Conservation (phyloP, 768 basidiomycete species). For the Dentipellis sp. region DNA sequence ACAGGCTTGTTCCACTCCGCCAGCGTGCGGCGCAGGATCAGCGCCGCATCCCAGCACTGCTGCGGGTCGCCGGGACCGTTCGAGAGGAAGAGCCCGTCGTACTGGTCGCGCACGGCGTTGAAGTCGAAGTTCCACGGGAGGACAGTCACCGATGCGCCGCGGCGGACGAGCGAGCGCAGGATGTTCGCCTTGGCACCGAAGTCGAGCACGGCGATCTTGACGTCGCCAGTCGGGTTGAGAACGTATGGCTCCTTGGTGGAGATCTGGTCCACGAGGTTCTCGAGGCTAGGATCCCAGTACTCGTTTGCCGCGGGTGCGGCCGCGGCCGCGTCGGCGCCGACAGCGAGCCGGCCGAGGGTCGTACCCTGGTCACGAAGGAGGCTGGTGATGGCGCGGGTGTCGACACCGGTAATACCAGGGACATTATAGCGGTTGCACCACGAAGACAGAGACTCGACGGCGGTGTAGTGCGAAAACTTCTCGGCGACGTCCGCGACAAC, state of each 20-base stretch:
- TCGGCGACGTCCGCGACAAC: slow-evolving; percentile 94
- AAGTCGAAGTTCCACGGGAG: slow-evolving; percentile 98
- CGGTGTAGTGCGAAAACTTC: slow-evolving; percentile 89
- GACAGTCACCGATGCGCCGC: slow-evolving; percentile 89
- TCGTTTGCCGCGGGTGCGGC: slow-evolving; percentile 54
- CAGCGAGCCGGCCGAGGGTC: slow-evolving; percentile 83
- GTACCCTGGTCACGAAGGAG: slow-evolving; percentile 95
- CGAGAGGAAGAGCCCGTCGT: slow-evolving; percentile 90
- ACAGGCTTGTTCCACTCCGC: slow-evolving; percentile 88
- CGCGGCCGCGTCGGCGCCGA: slow-evolving; percentile 62
- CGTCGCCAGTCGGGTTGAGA: slow-evolving; percentile 78
- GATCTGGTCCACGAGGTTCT: slow-evolving; percentile 91
- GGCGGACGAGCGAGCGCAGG: slow-evolving; percentile 81
- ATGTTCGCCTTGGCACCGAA: slow-evolving; percentile 99
- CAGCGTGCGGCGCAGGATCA: slow-evolving; percentile 73
- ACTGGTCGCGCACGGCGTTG: slow-evolving; percentile 82
- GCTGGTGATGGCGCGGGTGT: slow-evolving; percentile 92
- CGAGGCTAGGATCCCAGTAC: slow-evolving; percentile 87
- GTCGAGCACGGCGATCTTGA: slow-evolving; percentile 92
- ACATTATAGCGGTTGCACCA: slow-evolving; percentile 91
- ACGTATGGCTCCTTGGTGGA: slow-evolving; percentile 81
- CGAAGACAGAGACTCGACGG: slow-evolving; percentile 83
- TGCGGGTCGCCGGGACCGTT: slow-evolving; percentile 96
- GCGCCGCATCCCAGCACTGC: slow-evolving; percentile 79
- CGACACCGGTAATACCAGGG: slow-evolving; percentile 93